A percentile compares a stretch with the other conserved stretches of the same genome.
phyloP scores from a whole-genome alignment of 495 filamentous ascomycete species.

The Pseudotulostoma volvatum region DNA sequence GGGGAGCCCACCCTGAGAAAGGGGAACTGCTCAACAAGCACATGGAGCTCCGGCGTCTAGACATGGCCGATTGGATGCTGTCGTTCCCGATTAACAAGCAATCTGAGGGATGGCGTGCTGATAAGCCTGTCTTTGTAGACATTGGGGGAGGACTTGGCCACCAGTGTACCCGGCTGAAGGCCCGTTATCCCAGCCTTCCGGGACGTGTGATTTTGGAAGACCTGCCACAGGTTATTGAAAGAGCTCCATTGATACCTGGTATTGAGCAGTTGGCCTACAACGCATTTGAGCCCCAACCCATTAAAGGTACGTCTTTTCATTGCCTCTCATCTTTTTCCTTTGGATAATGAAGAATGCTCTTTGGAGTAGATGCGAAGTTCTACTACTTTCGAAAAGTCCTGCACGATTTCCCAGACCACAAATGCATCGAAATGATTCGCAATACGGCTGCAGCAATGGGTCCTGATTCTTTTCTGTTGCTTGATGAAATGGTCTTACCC shows the following conservation, averaged over 20 bases:
- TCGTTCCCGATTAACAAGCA: constrained; percentile 8
- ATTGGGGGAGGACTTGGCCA: constrained; percentile 7
- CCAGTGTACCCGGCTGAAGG: constrained; percentile 3
- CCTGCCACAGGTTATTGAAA: constrained; percentile 17
- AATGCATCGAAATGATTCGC: not conserved
- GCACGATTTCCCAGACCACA: constrained; percentile 1
- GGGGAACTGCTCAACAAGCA: constrained; percentile 5
- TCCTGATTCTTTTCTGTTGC: constrained; percentile 33
- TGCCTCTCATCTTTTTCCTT: not conserved
- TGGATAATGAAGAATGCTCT: not conserved
- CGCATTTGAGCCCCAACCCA: constrained; percentile 16
- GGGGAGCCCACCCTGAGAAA: constrained; percentile 2
- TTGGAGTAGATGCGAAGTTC: constrained; percentile 2
- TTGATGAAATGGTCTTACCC: constrained; percentile 24
- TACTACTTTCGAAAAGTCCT: constrained; percentile 4
- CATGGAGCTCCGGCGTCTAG: constrained; percentile 7
- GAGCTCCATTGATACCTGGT: constrained; percentile 4
- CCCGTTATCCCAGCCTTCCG: constrained; percentile 10
- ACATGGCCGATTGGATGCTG: constrained; percentile 3
- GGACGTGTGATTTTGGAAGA: constrained; percentile 29
- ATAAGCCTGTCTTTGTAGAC: constrained; percentile 8
- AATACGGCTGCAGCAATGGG: constrained; percentile 7
- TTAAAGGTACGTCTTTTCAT: constrained; percentile 15
- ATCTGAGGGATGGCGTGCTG: not conserved
- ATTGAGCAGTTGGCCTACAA: constrained; percentile 13